Evolutionary conservation across 768 basidiomycete species (phyloP), one percentile per base, ranked within the genome.

Genomic region (Lentinula raphanica): DNA sequence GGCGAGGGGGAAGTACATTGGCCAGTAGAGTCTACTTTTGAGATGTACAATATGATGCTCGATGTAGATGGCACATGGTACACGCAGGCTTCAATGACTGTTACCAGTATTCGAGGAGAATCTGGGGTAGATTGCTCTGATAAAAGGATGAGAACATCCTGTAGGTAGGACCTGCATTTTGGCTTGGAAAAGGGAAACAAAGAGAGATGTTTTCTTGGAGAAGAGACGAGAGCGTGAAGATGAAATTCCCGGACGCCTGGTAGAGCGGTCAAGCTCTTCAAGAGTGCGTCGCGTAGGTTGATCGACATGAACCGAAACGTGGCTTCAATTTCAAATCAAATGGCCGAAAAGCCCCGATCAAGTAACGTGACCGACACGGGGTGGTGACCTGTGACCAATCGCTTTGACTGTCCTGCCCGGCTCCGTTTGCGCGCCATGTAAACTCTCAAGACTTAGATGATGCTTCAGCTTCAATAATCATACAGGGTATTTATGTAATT

Each of bases 11-110:
- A 61, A 27, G 65, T 68, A 8, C 77, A 80, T 68, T 94, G 86
- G 0, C 95, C 95, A 0, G 95, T 92, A 11, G 94, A 86, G 69
- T 99, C 97, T 54, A 97, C 86, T 73, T 99, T 99, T 49, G 92
- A 91, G 53, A 99, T 78, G 70, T 98, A 97, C 31, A 98, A 71
- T 32, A 98, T 80, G 3, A 84, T 84, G 56, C 82, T 81, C 2
- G 78, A 76, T 1, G 90, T 87, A 3, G 81, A 62, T 2, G 92
- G 88, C 50, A 95, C 67, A 49, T 82, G 80, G 77, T 92, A 95
- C 27, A 94, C 70, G 38, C 71, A 79, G 0, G 84, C 89, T 68
- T 95, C 92, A 59, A 97, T 79, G n/a, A 83, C 94, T 3, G 86
- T 79, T 31, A 92, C 85, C 54, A 94, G 76, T 1, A 91, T 76